Evolutionary conservation across 1,284 basidiomycete genomes (phyloP), one percentile per base, ranked within the genome.

Genomic region (Rhodofomes roseus): DNA sequence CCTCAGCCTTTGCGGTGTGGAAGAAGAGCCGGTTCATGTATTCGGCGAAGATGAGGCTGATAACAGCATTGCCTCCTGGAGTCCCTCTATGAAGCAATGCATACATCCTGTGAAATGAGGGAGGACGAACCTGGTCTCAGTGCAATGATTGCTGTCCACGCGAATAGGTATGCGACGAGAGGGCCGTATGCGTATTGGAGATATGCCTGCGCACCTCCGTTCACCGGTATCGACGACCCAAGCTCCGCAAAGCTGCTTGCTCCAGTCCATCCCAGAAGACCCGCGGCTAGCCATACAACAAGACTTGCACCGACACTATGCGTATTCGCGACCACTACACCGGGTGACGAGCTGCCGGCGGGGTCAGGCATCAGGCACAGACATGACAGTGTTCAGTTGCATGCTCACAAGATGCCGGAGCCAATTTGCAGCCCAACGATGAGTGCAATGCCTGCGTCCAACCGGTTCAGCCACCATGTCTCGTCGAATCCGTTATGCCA

Each of bases 171-270:
- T 11, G 93, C 93, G 36, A 90, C 76, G 48, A 96, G 81, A 16
- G 93, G 93, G 1, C 92, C 92, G 70, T 95, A 96, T 5, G 93
- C 85, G 71, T 96, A 96, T 25, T 89, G 86, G 18, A 98, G 85
- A 73, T 98, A 92, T 18, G 89, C 95, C 72, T 97, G 95, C 16
- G 94, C 88, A 25, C 95, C 95, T 27, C 95, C 95, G 66, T 95
- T 93, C 65, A 90, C 80, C 58, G 88, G 94, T 76, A 93, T 93
- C 59, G 83, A 87, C 39, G 86, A 87, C 57, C 92, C 92, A 56
- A 97, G 79, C 74, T 96, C 93, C 8, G 93, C 93, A 71, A 89
- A 96, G 65, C 90, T 93, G 71, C 91, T 93, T 43, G 93, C 94
- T 3, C 95, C 95, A 4, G 95, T 96, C 95, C 95, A 97, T 2